Base-by-base conservation (phyloP, 495 filamentous ascomycete genomes). In the Aspergillus egyptiacus region DNA sequence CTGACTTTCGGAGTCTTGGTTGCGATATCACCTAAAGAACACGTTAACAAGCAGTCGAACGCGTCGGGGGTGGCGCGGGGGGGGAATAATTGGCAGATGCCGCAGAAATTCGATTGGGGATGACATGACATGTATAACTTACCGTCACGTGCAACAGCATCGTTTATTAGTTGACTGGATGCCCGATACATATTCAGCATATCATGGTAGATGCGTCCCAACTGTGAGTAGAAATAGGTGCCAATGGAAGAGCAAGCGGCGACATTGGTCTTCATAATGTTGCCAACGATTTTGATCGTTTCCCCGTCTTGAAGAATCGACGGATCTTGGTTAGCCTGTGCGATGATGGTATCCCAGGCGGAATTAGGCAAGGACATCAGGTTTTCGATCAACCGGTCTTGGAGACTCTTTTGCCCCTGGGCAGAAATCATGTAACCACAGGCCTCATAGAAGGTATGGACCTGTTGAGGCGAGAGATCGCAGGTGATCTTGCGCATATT, bases 261-360 rank as follows among this genome's bases (percentile, higher is more conserved):
- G 5, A 99, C 93, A 57, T 99, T 99, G 5, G 93, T 99, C 76
- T 99, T 99, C 93, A 97, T 99, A 57, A 99, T 95, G 64, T 99
- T 99, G 44, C 93, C 93, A 48, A 99, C 86, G 50, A 99, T 81
- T 70, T 96, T 97, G 67, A 99, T 96, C 0, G 89, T 94, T 43
- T 99, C 89, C 20, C 79, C 76, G 62, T 96, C 87, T 62, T 97
- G 87, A 6, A 99, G 75, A 50, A 88, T 86, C 20, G 76, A 72
- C 2, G 91, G 86, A 60, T 95, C 80, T 47, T 85, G 75, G 38
- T 87, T 89, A 30, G 93, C 93, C 54, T 81, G 74, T 37, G 76
- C 73, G 53, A 99, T 99, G 54, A 99, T 97, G 38, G 82, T 75
- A 58, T 96, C 89, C 93, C 93, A 99, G 15, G 93, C 93, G 36